Conservation (phyloP, 164 flowering plant species). For the Saururus chinensis region DNA sequence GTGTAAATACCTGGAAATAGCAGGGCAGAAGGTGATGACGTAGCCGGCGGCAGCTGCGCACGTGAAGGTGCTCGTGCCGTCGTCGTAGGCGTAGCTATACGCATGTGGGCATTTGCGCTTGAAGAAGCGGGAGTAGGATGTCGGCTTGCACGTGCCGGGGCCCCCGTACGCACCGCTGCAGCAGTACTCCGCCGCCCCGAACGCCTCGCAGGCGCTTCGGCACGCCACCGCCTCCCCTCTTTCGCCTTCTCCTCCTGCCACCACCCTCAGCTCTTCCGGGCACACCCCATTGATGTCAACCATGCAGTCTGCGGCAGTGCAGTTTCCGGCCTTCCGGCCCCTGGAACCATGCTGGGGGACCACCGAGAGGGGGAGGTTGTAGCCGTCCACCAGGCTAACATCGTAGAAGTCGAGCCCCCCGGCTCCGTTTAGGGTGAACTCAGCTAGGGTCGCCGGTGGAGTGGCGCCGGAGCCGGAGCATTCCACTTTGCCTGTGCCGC, state of each 20-base stretch:
- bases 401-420: slow-evolving; percentile 71
- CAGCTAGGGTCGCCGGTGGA: slow-evolving; percentile 85
- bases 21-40: slow-evolving; percentile 76
- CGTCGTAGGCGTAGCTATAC: slow-evolving; percentile 91
- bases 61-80: slow-evolving; percentile 71
- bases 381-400: slow-evolving; percentile 86
- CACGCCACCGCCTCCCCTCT: slow-evolving; percentile 38
- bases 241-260: no score
- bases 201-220: slow-evolving; percentile 86
- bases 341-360: slow-evolving; percentile 39
- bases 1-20: slow-evolving; percentile 47
- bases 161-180: slow-evolving; percentile 62
- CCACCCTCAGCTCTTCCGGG: slow-evolving; percentile 54
- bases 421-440: slow-evolving; percentile 70
- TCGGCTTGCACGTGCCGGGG: slow-evolving; percentile 65
- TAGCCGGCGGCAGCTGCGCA: slow-evolving; percentile 55
- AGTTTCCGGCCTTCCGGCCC: slow-evolving; percentile 26
- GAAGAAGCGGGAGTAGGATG: slow-evolving; percentile 49
- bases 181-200: slow-evolving; percentile 53
- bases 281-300: slow-evolving; percentile 67
- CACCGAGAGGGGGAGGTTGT: slow-evolving; percentile 65
- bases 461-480: slow-evolving; percentile 65
- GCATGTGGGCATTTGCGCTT: slow-evolving; percentile 80
- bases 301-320: slow-evolving; percentile 54
- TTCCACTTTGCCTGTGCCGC: slow-evolving; percentile 65